Percentiles rank a stretch among this genome's conserved stretches.
Conservation (phyloP, 2,329 filamentous ascomycete genomes). For the Claviceps spartinae region DNA sequence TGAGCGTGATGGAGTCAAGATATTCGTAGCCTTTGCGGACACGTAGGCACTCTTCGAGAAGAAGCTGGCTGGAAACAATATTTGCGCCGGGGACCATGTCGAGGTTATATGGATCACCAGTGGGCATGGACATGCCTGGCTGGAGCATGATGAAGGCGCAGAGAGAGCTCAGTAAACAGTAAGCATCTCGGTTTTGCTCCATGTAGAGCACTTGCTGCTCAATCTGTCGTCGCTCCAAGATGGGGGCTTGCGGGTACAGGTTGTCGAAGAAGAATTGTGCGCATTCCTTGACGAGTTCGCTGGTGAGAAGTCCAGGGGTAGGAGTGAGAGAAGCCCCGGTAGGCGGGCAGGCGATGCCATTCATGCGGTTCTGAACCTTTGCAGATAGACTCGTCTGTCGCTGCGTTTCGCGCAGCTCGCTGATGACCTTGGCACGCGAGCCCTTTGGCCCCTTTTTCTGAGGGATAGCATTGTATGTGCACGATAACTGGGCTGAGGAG, state of each 20-base stretch:
- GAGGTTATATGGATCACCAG: slow-evolving; percentile 40
- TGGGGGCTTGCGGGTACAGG: slow-evolving; percentile 50
- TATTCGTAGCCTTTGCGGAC: slow-evolving; percentile 51
- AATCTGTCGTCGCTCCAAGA: slow-evolving; percentile 43
- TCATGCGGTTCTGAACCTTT: slow-evolving; percentile 46
- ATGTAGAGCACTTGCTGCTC: slow-evolving; percentile 46
- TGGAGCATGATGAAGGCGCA: slow-evolving; percentile 57
- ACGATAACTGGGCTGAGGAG: slow-evolving; percentile 49
- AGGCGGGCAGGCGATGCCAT: slow-evolving; percentile 37
- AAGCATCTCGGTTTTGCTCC: slow-evolving; percentile 48
- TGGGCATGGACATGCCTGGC: slow-evolving; percentile 49
- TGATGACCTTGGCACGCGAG: slow-evolving; percentile 62
- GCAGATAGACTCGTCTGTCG: slow-evolving; percentile 50
- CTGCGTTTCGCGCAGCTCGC: slow-evolving; percentile 56
- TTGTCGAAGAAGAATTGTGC: slow-evolving; percentile 56
- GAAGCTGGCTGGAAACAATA: slow-evolving; percentile 48
- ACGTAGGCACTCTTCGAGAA: slow-evolving; percentile 54
- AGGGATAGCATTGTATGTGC: slow-evolving; percentile 62
- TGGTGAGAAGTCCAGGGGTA: slow-evolving; percentile 45
- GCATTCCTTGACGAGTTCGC: slow-evolving; percentile 51
- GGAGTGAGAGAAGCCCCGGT: slow-evolving; percentile 35
- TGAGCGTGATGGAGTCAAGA: slow-evolving; percentile 39
- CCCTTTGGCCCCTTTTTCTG: slow-evolving; percentile 69
- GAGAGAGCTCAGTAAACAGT: slow-evolving; percentile 50
- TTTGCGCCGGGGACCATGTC: slow-evolving; percentile 45